Percentiles rank a stretch among this genome's conserved stretches.
Evolutionary conservation across 352 stramenopile species (phyloP).

Genomic region (Pythium aristosporum): DNA sequence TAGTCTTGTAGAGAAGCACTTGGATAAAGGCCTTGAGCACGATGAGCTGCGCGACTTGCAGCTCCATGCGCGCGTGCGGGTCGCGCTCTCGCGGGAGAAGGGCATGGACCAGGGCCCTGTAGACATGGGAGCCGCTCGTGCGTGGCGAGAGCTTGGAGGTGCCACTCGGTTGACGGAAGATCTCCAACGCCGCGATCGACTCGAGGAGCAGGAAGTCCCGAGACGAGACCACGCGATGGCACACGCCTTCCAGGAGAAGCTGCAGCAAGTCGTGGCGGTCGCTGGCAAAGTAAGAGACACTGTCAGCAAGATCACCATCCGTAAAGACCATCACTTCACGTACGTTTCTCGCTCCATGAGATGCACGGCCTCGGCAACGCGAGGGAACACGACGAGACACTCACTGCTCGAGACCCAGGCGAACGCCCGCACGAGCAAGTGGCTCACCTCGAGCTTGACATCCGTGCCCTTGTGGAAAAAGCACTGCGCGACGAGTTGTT

Average conservation of each 20-base stretch:
- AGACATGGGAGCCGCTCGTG: constrained; percentile 24
- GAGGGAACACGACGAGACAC: constrained; percentile 45
- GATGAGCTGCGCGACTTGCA: constrained; percentile 61
- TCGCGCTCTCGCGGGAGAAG: constrained; percentile 26
- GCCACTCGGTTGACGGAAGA: constrained; percentile 24
- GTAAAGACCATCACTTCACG: too few species aligned
- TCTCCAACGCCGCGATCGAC: constrained; percentile 25
- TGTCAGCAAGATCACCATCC: background rate
- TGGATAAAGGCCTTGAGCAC: constrained; percentile 58
- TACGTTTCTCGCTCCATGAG: constrained; percentile 64
- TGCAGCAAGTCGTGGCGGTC: constrained; percentile 31
- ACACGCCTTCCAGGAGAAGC: constrained; percentile 28
- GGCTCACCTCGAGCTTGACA: constrained; percentile 51
- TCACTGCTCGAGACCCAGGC: constrained; percentile 49
- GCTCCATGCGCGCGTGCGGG: constrained; percentile 8
- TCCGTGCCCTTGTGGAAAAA: constrained; percentile 51
- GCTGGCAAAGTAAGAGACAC: constrained; percentile 4
- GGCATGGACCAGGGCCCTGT: constrained; percentile 47
- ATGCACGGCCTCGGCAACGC: constrained; percentile 57
- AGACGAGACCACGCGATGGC: constrained; percentile 8
- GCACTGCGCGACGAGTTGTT: constrained; percentile 64
- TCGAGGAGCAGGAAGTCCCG: constrained; percentile 31
- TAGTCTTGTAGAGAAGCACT: constrained; percentile 45
- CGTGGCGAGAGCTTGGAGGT: constrained; percentile 30
- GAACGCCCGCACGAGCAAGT: constrained; percentile 59